Conservation (phyloP, 306 rosid species). For the Vicia sativa region DNA sequence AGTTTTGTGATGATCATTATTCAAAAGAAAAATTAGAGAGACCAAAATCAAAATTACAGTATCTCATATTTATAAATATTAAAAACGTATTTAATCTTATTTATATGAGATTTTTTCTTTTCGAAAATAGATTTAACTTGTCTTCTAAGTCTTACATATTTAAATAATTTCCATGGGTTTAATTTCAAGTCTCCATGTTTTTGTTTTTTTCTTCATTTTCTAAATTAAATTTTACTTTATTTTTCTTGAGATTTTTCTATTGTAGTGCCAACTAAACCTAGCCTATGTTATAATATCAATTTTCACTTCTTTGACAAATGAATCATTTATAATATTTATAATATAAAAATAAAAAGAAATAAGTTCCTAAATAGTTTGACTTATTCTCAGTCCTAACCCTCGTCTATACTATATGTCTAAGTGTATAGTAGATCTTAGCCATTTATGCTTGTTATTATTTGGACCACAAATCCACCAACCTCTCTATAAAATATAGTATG, state of each 20-base stretch:
- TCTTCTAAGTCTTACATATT: background rate
- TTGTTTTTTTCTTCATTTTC: too few relatives aligned
- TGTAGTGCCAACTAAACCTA: background rate
- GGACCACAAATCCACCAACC: slow-evolving; percentile 47
- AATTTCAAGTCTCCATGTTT: background rate
- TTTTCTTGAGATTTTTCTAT: background rate
- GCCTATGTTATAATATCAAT: too few relatives aligned
- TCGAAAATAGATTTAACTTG: background rate
- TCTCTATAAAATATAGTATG: slow-evolving; percentile 10
- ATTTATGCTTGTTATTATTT: slow-evolving; percentile 39
- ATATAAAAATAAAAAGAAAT: background rate
- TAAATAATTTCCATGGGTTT: background rate
- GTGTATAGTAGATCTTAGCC: slow-evolving; percentile 34
- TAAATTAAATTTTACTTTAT: background rate
- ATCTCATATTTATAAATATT: too few relatives aligned
- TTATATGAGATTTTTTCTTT: background rate
- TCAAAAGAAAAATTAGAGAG: too few relatives aligned
- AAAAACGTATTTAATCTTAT: too few relatives aligned
- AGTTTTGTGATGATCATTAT: too few relatives aligned
- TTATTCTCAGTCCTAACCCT: background rate
- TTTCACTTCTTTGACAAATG: background rate
- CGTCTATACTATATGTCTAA: slow-evolving; percentile 4
- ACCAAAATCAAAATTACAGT: too few relatives aligned
- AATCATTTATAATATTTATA: background rate
- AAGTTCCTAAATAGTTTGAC: background rate